phyloP scores from a whole-genome alignment of 805 yeast species.

The Pichia ethanolica region DNA sequence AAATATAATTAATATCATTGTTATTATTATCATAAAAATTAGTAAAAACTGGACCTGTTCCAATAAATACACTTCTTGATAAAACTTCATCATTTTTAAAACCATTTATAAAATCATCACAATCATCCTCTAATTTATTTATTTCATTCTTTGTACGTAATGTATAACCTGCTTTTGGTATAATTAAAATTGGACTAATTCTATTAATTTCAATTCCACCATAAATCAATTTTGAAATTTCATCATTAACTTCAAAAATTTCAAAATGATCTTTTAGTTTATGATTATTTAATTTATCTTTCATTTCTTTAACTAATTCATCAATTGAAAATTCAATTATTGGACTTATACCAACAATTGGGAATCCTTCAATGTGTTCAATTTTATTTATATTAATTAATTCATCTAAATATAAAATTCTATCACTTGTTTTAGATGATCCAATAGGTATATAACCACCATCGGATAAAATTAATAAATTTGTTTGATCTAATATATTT shows the following conservation, averaged over 20 bases:
- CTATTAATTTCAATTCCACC: conserved; percentile 45
- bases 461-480: conserved; percentile 75
- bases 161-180: conserved; percentile 72
- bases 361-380: conserved; percentile 75
- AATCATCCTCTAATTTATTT: conserved; percentile 25
- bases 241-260: conserved; percentile 48
- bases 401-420: conserved; percentile 70
- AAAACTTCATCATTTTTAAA: conserved; percentile 68
- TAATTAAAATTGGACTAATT: conserved; percentile 78
- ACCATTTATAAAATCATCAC: conserved; percentile 77
- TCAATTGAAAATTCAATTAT: conserved; percentile 30
- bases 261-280: conserved; percentile 30
- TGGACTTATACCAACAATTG: conserved; percentile 73
- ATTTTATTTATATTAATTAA: conserved; percentile 46
- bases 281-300: conserved; percentile 24
- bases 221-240: conserved; percentile 49
- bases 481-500: conserved; percentile 57
- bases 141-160: neutral
- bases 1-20: conserved; percentile 33
- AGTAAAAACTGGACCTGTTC: conserved; percentile 59
- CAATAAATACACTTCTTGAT: conserved; percentile 80
- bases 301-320: conserved; percentile 40
- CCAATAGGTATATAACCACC: conserved; percentile 89
- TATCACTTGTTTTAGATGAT: conserved; percentile 36
- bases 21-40: conserved; percentile 34